Base-by-base conservation (phyloP, 2,329 filamentous ascomycete species). In the Colletotrichum spaethianum region DNA sequence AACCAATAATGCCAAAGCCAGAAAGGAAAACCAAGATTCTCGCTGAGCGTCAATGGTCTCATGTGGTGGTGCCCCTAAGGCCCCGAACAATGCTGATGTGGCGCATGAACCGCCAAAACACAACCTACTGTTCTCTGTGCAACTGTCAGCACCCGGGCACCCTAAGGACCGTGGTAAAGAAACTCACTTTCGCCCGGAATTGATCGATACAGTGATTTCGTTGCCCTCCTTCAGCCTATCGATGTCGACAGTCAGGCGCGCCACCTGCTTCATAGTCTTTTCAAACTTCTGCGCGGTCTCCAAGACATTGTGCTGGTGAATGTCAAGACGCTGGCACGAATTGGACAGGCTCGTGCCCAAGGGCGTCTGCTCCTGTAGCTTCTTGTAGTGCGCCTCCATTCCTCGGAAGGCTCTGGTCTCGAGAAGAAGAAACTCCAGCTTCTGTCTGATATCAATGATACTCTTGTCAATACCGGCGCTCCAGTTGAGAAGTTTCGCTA, bases 181-280 rank as follows among this genome's bases (percentile, higher is more conserved):
- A 12, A 48, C 63, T 44, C 7, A 67, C 53, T 50, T 52, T 18
- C 55, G 28, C 5, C 31, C 16, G 26, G 68, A 44, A 26, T 56
- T 71, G 56, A 71, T 55, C 9, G 68, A 67, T 20, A 71, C 63
- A 20, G 40, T 67, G 14, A 71, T 48, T 12, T 71, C 68, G 16
- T 48, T 48, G 2, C 38, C 62, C 4, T 67, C 67, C 20, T 28
- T 48, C 16, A 62, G 31, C 40, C 33, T 4, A 16, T 33, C 56
- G 33, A 71, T 16, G 11, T 71, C 56, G 8, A 20, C 8, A 20
- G 64, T 57, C n/a, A 71, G 23, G 9, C 16, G 16, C 6, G 59
- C 33, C 2, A 71, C 42, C 28, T 71, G 69, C 23, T 36, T 44
- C 3, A 8, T 62, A 28, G 63, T 48, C 14, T 48, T 26, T 3